Evolutionary conservation across 768 basidiomycete genomes (phyloP).

Genomic region (Mycena latifolia): DNA sequence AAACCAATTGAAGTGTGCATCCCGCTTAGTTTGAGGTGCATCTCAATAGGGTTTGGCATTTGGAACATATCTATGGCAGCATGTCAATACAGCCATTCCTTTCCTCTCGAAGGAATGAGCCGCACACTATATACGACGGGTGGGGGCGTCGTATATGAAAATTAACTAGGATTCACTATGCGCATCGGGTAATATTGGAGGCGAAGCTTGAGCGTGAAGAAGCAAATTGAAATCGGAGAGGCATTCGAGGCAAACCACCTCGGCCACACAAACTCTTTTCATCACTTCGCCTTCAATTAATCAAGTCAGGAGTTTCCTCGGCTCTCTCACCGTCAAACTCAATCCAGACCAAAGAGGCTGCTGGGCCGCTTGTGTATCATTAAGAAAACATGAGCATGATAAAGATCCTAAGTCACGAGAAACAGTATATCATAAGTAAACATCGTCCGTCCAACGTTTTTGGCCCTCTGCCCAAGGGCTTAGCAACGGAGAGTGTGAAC

Average conservation of each 20-base stretch:
- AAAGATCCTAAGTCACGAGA: slow-evolving; percentile 5
- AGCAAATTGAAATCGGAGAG: too few relatives aligned
- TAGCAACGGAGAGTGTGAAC: slow-evolving; percentile 13
- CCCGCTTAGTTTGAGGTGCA: slow-evolving; percentile 5
- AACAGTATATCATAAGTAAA: slow-evolving; percentile 11
- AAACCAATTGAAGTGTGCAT: slow-evolving; percentile 5
- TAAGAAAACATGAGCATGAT: slow-evolving; percentile 8
- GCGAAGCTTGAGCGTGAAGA: too few relatives aligned
- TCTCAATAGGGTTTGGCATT: slow-evolving; percentile 1
- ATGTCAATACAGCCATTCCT: not conserved
- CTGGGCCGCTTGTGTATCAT: slow-evolving; percentile 9
- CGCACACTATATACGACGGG: not conserved
- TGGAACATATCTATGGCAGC: not conserved
- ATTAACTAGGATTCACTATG: too few relatives aligned
- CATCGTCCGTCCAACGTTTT: slow-evolving; percentile 10
- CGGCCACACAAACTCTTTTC: not conserved
- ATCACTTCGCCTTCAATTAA: slow-evolving; percentile 16
- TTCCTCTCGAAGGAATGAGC: not conserved
- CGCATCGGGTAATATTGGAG: too few relatives aligned
- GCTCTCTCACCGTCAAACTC: slow-evolving; percentile 15
- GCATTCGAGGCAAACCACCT: slow-evolving; percentile 10
- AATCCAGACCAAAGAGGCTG: slow-evolving; percentile 12
- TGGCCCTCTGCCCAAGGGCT: slow-evolving; percentile 11
- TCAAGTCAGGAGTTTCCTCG: slow-evolving; percentile 13
- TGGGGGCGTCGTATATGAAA: too few relatives aligned